phyloP scores from a whole-genome alignment of 78 protist genomes.

The Dictyostelium firmibasis region DNA sequence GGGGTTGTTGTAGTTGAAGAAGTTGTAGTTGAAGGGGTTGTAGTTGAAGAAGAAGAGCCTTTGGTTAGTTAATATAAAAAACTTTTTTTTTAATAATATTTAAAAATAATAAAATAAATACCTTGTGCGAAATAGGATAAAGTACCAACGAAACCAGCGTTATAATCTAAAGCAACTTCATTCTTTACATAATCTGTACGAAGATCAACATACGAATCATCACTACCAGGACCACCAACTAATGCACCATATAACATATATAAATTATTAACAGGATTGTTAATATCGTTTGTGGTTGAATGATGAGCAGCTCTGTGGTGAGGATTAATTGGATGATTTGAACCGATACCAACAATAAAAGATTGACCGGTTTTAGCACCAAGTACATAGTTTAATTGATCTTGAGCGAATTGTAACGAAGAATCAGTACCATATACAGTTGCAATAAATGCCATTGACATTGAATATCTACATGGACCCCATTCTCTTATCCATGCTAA shows the following conservation, averaged over 20 bases:
- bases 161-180: constrained; percentile 76
- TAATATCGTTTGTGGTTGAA: constrained; percentile 49
- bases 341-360: constrained; percentile 56
- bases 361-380: constrained; percentile 42
- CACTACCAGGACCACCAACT: constrained; percentile 68
- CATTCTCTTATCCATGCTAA: constrained; percentile 38
- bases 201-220: constrained; percentile 42
- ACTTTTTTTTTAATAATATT: neutral
- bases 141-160: constrained; percentile 59
- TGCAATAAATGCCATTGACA: constrained; percentile 29
- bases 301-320: constrained; percentile 73
- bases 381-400: constrained; percentile 41
- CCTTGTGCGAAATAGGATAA: constrained; percentile 7
- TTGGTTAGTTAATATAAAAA: neutral
- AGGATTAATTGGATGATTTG: constrained; percentile 64
- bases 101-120: neutral
- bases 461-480: constrained; percentile 67
- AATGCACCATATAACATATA: constrained; percentile 53
- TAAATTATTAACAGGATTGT: constrained; percentile 51
- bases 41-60: neutral
- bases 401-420: neutral
- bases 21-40: neutral
- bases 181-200: constrained; percentile 38
- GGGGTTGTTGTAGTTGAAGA: neutral
- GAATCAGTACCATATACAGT: neutral